Base-by-base conservation (phyloP, 2,329 filamentous ascomycete genomes). In the Diaporthe velutina region DNA sequence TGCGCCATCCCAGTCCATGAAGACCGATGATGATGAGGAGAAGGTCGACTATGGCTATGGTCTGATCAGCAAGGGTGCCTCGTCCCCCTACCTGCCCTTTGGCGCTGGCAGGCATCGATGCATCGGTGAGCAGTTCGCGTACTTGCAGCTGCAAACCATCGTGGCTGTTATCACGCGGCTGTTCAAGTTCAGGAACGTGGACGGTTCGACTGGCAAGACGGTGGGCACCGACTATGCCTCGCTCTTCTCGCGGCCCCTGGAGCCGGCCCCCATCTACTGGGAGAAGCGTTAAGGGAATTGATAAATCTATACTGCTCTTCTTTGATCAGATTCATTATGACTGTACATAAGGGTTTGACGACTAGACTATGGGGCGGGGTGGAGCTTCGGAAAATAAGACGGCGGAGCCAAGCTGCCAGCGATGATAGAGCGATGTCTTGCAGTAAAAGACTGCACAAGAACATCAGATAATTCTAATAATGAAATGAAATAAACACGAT, bases 111-210 rank as follows among this genome's bases (percentile, higher is more conserved):
- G 96, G 78, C 96, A 98, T 85, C 90, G 96, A 78, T 98, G 96
- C 85, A 98, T 98, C 81, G 96, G 96, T 78, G 96, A 98, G 88
- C 95, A 98, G 81, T 98, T 98, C 83, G 96, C 96, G 79, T 98
- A 97, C 82, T 89, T 97, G 74, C 96, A 98, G 86, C 88, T 98
- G 77, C 93, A 96, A 82, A 95, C 95, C 58, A 97, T 98, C 78
- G 87, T 93, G 17, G 95, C 93, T 68, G 92, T 92, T 74, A 86
- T 96, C 78, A 93, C 98, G 54, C 90, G 95, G 67, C 83, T 91
- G 71, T 94, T 98, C 87, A 96, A 95, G 86, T 91, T 98, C 83
- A 88, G 89, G 81, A 97, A 95, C 79, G 83, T 92, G 3, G 91
- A 94, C 79, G 93, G 94, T n/a, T 90, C 89, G 82, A 86, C 91